These are phyloP conservation scores for Aspergillus glaucus DNA, from an alignment of 2,329 filamentous ascomycete species.

Conservation along the genomic window DNA sequence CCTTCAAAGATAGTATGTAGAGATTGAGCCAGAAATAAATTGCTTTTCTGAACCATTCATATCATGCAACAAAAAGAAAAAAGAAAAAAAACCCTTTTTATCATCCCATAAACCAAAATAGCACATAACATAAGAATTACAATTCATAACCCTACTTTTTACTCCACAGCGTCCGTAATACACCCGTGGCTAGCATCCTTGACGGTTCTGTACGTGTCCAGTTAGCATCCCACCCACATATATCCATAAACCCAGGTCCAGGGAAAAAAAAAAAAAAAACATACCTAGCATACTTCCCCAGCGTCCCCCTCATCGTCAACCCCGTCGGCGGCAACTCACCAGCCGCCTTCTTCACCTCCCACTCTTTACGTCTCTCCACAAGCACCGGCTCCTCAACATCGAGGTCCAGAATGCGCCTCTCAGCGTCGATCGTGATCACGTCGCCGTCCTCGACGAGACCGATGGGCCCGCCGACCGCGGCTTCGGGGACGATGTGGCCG, in stretches of 20 bases:
- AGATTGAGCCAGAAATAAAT: no score
- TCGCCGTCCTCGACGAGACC: constrained; percentile 77
- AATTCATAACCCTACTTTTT: no score
- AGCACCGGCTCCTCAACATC: constrained; percentile 62
- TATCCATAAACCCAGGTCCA: not conserved
- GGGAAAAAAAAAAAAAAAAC: constrained; percentile 7
- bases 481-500: constrained; percentile 81
- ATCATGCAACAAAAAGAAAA: no score
- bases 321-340: constrained; percentile 45
- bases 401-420: constrained; percentile 61
- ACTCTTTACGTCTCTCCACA: constrained; percentile 50
- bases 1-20: no score
- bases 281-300: constrained; percentile 61
- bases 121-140: no score
- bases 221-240: not conserved
- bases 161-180: constrained; percentile 33
- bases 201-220: constrained; percentile 19
- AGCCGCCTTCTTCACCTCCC: constrained; percentile 46
- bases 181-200: constrained; percentile 44
- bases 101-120: no score
- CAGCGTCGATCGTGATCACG: constrained; percentile 73
- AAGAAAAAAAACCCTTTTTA: no score
- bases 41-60: no score
- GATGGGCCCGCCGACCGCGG: constrained; percentile 78
- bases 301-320: constrained; percentile 56